Conservation (phyloP, 2,329 filamentous ascomycete species). For the Aspergillus aculeatus region DNA sequence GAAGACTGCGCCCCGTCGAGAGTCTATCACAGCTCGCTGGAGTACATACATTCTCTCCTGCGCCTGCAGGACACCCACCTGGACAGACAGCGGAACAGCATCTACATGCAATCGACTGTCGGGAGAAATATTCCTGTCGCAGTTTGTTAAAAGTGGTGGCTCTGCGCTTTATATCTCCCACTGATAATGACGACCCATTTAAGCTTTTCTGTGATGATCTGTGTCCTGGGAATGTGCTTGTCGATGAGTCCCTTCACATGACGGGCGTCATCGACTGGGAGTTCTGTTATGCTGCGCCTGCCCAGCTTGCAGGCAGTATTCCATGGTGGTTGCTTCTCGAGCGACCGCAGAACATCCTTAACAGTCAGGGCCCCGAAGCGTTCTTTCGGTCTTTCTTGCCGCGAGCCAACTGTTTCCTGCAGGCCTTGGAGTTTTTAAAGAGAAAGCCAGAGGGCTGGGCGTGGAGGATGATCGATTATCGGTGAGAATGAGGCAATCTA, state of each 20-base stretch:
- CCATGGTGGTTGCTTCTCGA: conserved; percentile 10
- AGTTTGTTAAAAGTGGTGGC: conserved; percentile 8
- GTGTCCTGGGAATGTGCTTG: conserved; percentile 26
- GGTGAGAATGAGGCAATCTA: not conserved
- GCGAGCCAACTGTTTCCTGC: too few relatives aligned
- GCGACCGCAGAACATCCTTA: not conserved
- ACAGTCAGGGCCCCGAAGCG: too few relatives aligned
- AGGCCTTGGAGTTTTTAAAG: too few relatives aligned
- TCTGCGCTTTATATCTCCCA: not conserved
- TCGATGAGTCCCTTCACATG: conserved; percentile 20
- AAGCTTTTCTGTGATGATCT: conserved; percentile 28
- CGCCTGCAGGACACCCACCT: conserved; percentile 2
- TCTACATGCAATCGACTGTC: conserved; percentile 8
- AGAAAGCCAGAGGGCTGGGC: too few relatives aligned
- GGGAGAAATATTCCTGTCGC: conserved; percentile 11
- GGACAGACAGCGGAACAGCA: conserved; percentile 3
- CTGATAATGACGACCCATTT: conserved; percentile 18
- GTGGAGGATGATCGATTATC: too few relatives aligned
- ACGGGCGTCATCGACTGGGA: conserved; percentile 30
- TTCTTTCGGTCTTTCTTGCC: too few relatives aligned
- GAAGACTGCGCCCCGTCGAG: not conserved
- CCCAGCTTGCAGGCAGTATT: conserved; percentile 15
- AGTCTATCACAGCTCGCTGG: conserved; percentile 2
- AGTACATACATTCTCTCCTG: conserved; percentile 8
- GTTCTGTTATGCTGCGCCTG: conserved; percentile 23